Percentiles rank a stretch among this genome's conserved stretches.
These are phyloP conservation scores for Artomyces pyxidatus DNA, from an alignment of 768 basidiomycete species.

Conservation along the genomic window DNA sequence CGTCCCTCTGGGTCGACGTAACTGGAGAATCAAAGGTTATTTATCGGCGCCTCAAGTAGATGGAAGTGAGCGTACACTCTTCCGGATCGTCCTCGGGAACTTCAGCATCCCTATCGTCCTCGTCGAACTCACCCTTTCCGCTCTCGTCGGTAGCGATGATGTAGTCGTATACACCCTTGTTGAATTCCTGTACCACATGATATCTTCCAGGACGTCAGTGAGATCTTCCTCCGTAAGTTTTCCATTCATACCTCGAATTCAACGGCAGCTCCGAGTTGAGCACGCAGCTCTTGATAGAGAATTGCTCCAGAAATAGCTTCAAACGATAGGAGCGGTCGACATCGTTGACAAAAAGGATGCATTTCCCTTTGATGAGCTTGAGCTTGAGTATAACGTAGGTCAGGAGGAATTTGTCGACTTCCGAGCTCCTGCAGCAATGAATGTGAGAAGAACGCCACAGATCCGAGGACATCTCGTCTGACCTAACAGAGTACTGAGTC, in stretches of 20 bases:
- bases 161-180: slow-evolving; percentile 96
- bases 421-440: slow-evolving; percentile 54
- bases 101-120: slow-evolving; percentile 38
- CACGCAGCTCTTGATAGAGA: slow-evolving; percentile 92
- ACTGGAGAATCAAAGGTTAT: slow-evolving; percentile 23
- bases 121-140: slow-evolving; percentile 42
- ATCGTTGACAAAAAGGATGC: slow-evolving; percentile 93
- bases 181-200: slow-evolving; percentile 97
- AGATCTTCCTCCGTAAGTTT: background rate
- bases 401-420: slow-evolving; percentile 95
- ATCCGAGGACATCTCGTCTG: slow-evolving; percentile 14
- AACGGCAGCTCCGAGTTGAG: slow-evolving; percentile 93
- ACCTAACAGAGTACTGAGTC: slow-evolving; percentile 82
- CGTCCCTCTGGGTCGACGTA: slow-evolving; percentile 44
- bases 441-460: slow-evolving; percentile 1
- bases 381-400: slow-evolving; percentile 95
- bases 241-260: slow-evolving; percentile 63
- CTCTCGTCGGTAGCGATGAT: slow-evolving; percentile 97
- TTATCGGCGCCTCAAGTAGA: background rate
- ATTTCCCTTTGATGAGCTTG: slow-evolving; percentile 92
- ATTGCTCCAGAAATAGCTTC: slow-evolving; percentile 97
- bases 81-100: slow-evolving; percentile 28
- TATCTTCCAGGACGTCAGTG: slow-evolving; percentile 43
- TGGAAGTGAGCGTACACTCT: slow-evolving; percentile 25
- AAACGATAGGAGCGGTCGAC: slow-evolving; percentile 91